These are phyloP conservation scores for Emericellopsis cladophorae DNA, from an alignment of 2,329 filamentous ascomycete genomes.

Conservation along the genomic window DNA sequence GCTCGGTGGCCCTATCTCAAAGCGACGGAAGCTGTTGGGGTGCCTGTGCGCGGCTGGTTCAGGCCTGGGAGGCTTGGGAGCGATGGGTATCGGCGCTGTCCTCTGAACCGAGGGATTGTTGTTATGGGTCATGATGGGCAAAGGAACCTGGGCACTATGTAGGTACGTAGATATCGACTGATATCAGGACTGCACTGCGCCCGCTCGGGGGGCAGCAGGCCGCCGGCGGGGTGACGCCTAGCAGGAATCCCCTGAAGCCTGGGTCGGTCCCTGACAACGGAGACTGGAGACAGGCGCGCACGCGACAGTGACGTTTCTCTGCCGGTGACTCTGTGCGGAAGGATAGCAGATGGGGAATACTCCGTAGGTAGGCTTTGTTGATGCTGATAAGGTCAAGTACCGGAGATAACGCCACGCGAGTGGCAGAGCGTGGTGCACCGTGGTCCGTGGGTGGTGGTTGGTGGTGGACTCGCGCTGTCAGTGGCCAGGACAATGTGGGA, in stretches of 20 bases:
- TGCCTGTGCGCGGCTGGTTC: constrained; percentile 23
- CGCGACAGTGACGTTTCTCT: no score
- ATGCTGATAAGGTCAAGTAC: constrained; percentile 1
- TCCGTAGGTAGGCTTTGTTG: no score
- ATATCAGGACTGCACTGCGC: not conserved
- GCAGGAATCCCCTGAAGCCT: no score
- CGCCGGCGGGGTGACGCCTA: no score
- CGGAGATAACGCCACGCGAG: constrained; percentile 9
- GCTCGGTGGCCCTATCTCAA: constrained; percentile 36
- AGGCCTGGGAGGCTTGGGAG: constrained; percentile 40
- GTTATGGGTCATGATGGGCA: constrained; percentile 34
- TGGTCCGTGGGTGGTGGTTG: not conserved
- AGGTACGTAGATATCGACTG: not conserved
- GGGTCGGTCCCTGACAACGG: no score
- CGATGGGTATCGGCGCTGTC: constrained; percentile 54
- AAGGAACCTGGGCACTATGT: constrained; percentile 6
- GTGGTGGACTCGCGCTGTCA: no score
- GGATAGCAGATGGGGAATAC: no score
- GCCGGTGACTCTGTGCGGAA: no score
- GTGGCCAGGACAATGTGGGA: no score
- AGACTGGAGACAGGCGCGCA: not conserved
- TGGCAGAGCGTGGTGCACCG: constrained; percentile 3
- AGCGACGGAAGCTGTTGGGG: constrained; percentile 31
- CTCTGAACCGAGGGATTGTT: constrained; percentile 37
- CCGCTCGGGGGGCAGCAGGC: not conserved